Evolutionary conservation across 768 basidiomycete species (phyloP).

Genomic region (Cyathus striatus): DNA sequence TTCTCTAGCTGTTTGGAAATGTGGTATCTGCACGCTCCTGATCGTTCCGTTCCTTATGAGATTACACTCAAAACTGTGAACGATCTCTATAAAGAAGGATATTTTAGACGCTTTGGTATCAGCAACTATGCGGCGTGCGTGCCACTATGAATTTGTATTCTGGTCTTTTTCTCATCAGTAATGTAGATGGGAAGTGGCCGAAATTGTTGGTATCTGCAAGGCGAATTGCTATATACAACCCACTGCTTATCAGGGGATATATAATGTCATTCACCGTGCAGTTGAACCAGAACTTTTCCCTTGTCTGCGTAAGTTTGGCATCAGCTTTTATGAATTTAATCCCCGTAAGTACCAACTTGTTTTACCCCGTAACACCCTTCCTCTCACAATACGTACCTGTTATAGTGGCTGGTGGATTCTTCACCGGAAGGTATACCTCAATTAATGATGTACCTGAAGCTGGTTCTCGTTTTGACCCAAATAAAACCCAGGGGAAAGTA

Average conservation of each 20-base stretch:
- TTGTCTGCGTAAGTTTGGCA: slow-evolving; percentile 52
- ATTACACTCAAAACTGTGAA: slow-evolving; percentile 50
- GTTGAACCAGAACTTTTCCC: slow-evolving; percentile 45
- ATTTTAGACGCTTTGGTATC: slow-evolving; percentile 58
- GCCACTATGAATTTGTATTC: slow-evolving; percentile 6
- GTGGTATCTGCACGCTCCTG: slow-evolving; percentile 59
- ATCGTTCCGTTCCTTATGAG: slow-evolving; percentile 51
- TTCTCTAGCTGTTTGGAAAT: slow-evolving; percentile 37
- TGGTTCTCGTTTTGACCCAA: slow-evolving; percentile 55
- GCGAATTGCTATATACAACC: slow-evolving; percentile 50
- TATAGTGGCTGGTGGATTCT: slow-evolving; percentile 54
- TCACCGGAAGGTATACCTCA: slow-evolving; percentile 47
- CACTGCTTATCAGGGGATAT: slow-evolving; percentile 48
- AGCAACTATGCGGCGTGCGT: slow-evolving; percentile 54
- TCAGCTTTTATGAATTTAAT: slow-evolving; percentile 53
- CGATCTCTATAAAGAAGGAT: slow-evolving; percentile 50
- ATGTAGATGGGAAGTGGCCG: slow-evolving; percentile 56
- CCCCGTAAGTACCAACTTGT: slow-evolving; percentile 41
- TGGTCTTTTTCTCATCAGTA: background rate
- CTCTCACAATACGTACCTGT: slow-evolving; percentile 6
- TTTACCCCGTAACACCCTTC: background rate
- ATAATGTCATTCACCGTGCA: slow-evolving; percentile 33
- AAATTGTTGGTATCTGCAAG: slow-evolving; percentile 53
- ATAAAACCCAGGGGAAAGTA: slow-evolving; percentile 40
- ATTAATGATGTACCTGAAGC: slow-evolving; percentile 34